Evolutionary conservation across 1,284 basidiomycete species (phyloP), one percentile per base, ranked within the genome.

Genomic region (Cutaneotrichosporon sp.): DNA sequence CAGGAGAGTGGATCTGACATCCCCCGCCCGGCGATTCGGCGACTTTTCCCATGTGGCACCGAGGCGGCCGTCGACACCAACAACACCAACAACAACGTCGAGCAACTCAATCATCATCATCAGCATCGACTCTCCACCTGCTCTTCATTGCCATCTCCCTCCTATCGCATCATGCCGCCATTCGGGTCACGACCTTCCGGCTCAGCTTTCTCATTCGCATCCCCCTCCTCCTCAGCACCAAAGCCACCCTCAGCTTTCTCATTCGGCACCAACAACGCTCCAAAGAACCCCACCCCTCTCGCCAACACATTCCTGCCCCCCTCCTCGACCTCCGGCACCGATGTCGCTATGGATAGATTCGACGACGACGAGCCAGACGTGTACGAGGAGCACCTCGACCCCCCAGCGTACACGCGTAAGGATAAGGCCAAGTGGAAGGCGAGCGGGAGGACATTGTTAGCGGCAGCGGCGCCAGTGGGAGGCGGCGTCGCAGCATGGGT

Each of bases 401-500:
- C 70, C 14, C 35, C 51, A 2, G 65, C 67, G 1, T 72, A 59
- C 39, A 27, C 52, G 5, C 32, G 46, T 10, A 60, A 58, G 31
- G 65, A 60, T 24, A 63, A 60, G 52, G 54, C 51, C 24, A 67
- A 63, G 55, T 73, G 71, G 71, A 61, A 61, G 48, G 52, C 61
- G 14, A 52, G 60, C 10, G 68, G 68, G 2, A 42, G 67, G 25
- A 59, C 61, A 7, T 43, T 67, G 14, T 37, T 49, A 9, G 60
- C 64, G 9, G 61, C 64, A 5, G 57, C 64, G n/a, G 57, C 57
- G 19, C 71, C 70, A 17, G 61, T 59, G 5, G 64, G 62, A 3
- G 69, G 70, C 8, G 67, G 70, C 42, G 35, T 68, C 20, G 65
- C 65, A 1, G 51, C 59, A 11, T 73, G 66, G 65, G 55, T 65